phyloP scores from a whole-genome alignment of 1,139 yeast species.

The Protomyces inundatus region DNA sequence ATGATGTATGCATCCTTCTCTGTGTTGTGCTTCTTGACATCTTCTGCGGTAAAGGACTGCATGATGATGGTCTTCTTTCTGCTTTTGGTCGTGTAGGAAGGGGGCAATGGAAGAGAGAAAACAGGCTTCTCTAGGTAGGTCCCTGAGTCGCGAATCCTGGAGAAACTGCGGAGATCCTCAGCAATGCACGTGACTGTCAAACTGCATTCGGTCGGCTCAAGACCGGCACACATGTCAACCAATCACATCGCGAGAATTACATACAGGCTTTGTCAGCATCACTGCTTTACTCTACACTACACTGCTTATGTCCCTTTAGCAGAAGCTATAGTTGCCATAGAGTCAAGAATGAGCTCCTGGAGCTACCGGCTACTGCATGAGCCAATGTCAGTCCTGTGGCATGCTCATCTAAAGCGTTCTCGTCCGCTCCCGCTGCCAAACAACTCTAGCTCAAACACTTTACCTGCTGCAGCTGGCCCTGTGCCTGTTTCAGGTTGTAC shows the following conservation, averaged over 20 bases:
- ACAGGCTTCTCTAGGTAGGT: too few relatives aligned
- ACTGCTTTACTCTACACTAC: background rate
- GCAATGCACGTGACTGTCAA: too few relatives aligned
- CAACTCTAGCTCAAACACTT: background rate
- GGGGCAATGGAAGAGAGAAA: too few relatives aligned
- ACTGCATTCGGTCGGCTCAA: background rate
- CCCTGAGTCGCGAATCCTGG: too few relatives aligned
- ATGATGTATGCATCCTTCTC: constrained; percentile 17
- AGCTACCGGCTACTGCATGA: too few relatives aligned
- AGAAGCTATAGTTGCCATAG: too few relatives aligned
- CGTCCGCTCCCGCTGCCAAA: background rate
- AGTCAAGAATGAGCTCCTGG: too few relatives aligned
- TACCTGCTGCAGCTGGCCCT: background rate
- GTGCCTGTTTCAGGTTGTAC: background rate
- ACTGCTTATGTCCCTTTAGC: background rate
- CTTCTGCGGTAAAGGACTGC: constrained; percentile 18
- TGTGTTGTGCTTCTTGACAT: constrained; percentile 17
- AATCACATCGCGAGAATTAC: background rate
- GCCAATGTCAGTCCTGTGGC: too few relatives aligned
- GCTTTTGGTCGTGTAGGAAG: too few relatives aligned
- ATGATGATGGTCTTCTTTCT: background rate
- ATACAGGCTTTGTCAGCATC: background rate
- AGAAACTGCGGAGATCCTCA: too few relatives aligned
- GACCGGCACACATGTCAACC: background rate
- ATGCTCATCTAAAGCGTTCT: too few relatives aligned